Base-by-base conservation (phyloP, 305 asterid species). In the Plantago lanceolata region DNA sequence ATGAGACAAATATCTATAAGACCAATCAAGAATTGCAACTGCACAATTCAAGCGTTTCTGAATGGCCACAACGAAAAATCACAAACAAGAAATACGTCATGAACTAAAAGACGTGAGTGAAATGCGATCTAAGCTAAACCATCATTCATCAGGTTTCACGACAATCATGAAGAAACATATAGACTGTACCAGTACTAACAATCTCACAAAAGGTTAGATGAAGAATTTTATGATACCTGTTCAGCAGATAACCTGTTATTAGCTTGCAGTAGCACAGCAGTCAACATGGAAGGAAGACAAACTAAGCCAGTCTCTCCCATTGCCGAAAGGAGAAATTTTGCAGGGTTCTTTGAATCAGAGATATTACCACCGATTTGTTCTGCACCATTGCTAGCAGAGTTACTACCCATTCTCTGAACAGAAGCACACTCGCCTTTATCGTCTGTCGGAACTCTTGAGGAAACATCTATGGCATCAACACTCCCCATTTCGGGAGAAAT, bases 271-370 rank as follows among this genome's bases (percentile, higher is more conserved):
- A 90, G 77, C 70, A 88, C 97, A 51, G 99, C 97, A 31, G 99
- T 87, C 77, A 93, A 77, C 97, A 87, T 88, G 63, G 99, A 93
- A 75, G 99, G 99, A 67, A 93, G 96, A 77, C 95, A 93, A 48
- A 90, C 97, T 75, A 93, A 77, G 74, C 99, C 99, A 78, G 99
- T 88, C 77, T 85, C 96, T 19, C 86, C 79, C 79, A 90, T 75
- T 37, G 92, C 90, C 17, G 97, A 76, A 71, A 93, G 95, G 74
- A 93, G 95, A 79, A 81, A 88, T 35, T 72, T 71, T 50, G 84
- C 85, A 43, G 87, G 87, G 50, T 81, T 85, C 79, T 93, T 89
- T 62, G 73, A 71, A 37, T 68, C 70, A 14, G 76, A 59, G 71
- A 65, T 63, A 51, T 71, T 77, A 69, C 73, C 83, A 70, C 66